Conservation (phyloP, 2,329 filamentous ascomycete species). For the Aspergillus carbonarius region DNA sequence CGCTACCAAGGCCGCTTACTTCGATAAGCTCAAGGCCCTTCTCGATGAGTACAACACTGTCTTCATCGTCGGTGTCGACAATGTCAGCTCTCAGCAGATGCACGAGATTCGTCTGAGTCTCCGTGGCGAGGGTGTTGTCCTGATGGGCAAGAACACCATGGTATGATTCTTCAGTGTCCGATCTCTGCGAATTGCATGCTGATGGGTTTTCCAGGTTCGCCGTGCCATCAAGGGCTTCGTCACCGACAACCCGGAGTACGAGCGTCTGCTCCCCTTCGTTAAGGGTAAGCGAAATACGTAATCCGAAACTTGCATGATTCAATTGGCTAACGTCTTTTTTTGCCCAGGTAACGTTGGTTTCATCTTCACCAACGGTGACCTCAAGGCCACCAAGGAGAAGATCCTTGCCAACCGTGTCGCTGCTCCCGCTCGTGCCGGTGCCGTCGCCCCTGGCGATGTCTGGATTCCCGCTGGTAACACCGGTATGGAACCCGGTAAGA, state of each 20-base stretch:
- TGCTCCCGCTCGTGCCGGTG: slow-evolving; percentile 96
- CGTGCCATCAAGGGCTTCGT: slow-evolving; percentile 97
- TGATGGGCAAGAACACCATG: slow-evolving; percentile 99
- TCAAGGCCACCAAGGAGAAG: slow-evolving; percentile 90
- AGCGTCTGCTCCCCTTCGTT: slow-evolving; percentile 93
- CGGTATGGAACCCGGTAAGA: slow-evolving; percentile 99
- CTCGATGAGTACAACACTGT: slow-evolving; percentile 95
- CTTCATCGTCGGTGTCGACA: slow-evolving; percentile 97
- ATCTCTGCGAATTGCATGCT: slow-evolving; percentile 6
- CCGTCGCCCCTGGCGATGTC: slow-evolving; percentile 88
- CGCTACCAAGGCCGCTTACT: slow-evolving; percentile 92
- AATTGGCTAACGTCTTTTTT: slow-evolving; percentile 7
- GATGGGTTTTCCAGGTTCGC: slow-evolving; percentile 63
- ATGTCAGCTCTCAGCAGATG: slow-evolving; percentile 99
- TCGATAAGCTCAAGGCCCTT: slow-evolving; percentile 98
- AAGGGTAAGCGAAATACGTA: slow-evolving; percentile 56
- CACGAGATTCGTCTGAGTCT: slow-evolving; percentile 97
- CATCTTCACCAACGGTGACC: slow-evolving; percentile 98
- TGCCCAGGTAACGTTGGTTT: slow-evolving; percentile 86
- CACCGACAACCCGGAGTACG: slow-evolving; percentile 88
- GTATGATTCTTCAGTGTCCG: slow-evolving; percentile 50
- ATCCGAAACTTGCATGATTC: background rate
- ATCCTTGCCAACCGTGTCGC: slow-evolving; percentile 97
- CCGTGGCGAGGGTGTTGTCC: slow-evolving; percentile 86
- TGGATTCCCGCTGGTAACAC: slow-evolving; percentile 98